Percentiles rank a stretch among this genome's conserved stretches.
These are phyloP conservation scores for Penicillium robsamsonii DNA, from an alignment of 495 filamentous ascomycete genomes.

Conservation along the genomic window DNA sequence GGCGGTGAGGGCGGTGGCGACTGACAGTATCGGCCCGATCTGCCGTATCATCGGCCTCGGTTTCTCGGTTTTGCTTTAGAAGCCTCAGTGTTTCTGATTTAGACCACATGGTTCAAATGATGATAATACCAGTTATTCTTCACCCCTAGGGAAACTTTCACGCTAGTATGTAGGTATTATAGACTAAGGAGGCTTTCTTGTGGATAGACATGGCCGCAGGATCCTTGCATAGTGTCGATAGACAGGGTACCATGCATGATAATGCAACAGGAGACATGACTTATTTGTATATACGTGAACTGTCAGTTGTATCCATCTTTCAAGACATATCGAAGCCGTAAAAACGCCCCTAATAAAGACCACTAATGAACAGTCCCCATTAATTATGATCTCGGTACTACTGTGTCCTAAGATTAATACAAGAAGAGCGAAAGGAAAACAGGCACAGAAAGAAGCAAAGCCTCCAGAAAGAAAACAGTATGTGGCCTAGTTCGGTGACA, in stretches of 20 bases:
- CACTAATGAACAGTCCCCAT: background rate
- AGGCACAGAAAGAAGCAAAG: constrained; percentile 1
- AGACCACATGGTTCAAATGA: too few relatives aligned
- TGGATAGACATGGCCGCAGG: too few relatives aligned
- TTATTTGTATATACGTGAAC: background rate
- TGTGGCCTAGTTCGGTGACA: background rate
- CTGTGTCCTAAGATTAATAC: constrained; percentile 4
- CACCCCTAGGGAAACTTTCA: too few relatives aligned
- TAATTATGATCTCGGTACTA: constrained; percentile 1
- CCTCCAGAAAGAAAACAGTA: background rate
- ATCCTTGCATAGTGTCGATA: background rate
- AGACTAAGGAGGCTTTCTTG: too few relatives aligned
- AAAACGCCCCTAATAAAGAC: background rate
- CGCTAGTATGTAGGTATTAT: too few relatives aligned
- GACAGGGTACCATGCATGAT: background rate
- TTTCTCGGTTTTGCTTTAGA: background rate
- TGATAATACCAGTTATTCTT: too few relatives aligned
- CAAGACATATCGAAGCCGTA: background rate
- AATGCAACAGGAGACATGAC: background rate
- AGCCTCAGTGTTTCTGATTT: too few relatives aligned
- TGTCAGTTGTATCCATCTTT: background rate
- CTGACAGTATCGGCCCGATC: constrained; percentile 13
- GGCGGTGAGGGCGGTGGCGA: constrained; percentile 16
- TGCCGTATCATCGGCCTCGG: background rate
- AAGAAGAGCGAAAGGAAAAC: background rate